phyloP scores from a whole-genome alignment of 306 rosid genomes.

The Cicer chorassanicum region DNA sequence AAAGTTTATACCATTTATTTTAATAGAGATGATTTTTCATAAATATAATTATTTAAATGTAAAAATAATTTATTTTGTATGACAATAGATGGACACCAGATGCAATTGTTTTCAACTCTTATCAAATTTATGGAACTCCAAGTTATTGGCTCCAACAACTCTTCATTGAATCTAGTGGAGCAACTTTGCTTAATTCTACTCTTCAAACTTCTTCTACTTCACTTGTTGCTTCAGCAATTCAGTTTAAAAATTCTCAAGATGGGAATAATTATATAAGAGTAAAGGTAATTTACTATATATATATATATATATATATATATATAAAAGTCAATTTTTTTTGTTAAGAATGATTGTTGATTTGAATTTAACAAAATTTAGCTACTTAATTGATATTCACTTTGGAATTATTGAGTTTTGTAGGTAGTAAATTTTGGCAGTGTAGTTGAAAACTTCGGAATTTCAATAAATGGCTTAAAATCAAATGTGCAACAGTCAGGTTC shows the following conservation, averaged over 20 bases:
- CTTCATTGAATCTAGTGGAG: conserved; percentile 67
- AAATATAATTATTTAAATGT: neutral
- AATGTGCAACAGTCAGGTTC: conserved; percentile 46
- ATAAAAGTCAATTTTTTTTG: neutral
- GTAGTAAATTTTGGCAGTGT: conserved; percentile 63
- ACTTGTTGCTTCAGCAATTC: conserved; percentile 67
- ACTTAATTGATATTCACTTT: neutral
- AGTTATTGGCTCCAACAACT: conserved; percentile 75
- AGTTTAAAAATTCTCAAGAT: conserved; percentile 47
- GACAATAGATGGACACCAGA: conserved; percentile 69
- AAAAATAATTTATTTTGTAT: neutral
- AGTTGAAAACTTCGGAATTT: conserved; percentile 50
- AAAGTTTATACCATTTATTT: neutral
- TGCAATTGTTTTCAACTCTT: conserved; percentile 71
- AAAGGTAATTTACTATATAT: conserved; percentile 51
- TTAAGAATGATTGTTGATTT: neutral
- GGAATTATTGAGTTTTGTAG: conserved; percentile 44
- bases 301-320: too few relatives aligned
- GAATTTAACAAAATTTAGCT: neutral
- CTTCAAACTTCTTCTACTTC: conserved; percentile 47
- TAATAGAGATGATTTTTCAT: too few relatives aligned
- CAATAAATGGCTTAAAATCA: conserved; percentile 46
- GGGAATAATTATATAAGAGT: conserved; percentile 55
- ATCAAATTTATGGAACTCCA: conserved; percentile 70
- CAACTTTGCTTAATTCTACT: conserved; percentile 59